Conservation (phyloP, 805 yeast species). For the Zygosaccharomyces rouxii region DNA sequence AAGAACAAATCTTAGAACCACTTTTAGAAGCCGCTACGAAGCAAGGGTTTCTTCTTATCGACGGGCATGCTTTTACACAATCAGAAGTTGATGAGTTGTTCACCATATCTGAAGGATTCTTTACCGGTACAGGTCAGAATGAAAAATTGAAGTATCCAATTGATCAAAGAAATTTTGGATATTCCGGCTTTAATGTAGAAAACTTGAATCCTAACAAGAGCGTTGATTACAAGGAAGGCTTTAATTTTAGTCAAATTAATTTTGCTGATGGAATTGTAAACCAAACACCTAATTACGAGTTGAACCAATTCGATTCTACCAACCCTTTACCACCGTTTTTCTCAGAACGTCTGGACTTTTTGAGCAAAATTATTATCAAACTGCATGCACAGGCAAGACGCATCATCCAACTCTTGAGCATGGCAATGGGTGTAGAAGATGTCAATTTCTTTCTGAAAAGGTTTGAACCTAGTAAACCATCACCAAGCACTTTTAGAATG, state of each 20-base stretch:
- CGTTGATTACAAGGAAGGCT: slow-evolving; percentile 66
- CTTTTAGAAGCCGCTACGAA: slow-evolving; percentile 56
- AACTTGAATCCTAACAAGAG: slow-evolving; percentile 35
- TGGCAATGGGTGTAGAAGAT: slow-evolving; percentile 55
- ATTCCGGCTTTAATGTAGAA: slow-evolving; percentile 52
- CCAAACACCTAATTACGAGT: slow-evolving; percentile 12
- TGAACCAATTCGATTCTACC: slow-evolving; percentile 15
- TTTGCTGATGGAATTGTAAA: slow-evolving; percentile 44
- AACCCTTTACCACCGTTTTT: slow-evolving; percentile 52
- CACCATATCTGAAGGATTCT: slow-evolving; percentile 46
- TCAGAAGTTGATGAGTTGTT: slow-evolving; percentile 51
- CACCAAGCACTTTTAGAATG: slow-evolving; percentile 66
- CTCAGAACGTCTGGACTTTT: slow-evolving; percentile 38
- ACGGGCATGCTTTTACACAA: slow-evolving; percentile 60
- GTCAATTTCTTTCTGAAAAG: slow-evolving; percentile 60
- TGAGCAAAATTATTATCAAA: slow-evolving; percentile 42
- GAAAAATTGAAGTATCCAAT: slow-evolving; percentile 51
- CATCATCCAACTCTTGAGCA: slow-evolving; percentile 53
- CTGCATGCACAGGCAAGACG: slow-evolving; percentile 47
- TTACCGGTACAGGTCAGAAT: slow-evolving; percentile 43
- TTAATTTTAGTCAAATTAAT: slow-evolving; percentile 58
- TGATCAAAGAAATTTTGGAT: slow-evolving; percentile 55
- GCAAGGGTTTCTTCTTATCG: slow-evolving; percentile 62
- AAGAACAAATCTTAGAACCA: slow-evolving; percentile 43
- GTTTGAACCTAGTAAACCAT: slow-evolving; percentile 46